Base-by-base conservation (phyloP, 345 rosid species). In the Eucalyptus cloeziana region DNA sequence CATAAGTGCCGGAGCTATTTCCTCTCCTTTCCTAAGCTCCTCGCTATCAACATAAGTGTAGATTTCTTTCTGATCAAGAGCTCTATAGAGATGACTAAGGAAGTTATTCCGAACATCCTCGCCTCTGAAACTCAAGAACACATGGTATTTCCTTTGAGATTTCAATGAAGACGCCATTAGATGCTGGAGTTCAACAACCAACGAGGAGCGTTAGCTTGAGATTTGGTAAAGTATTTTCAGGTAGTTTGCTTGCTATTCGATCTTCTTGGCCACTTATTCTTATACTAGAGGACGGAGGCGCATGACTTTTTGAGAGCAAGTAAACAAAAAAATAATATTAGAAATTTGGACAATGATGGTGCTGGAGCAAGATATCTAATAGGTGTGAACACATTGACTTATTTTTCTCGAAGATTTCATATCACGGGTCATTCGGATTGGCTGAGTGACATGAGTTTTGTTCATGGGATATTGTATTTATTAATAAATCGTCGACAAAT, bases 131-230 rank as follows among this genome's bases (percentile, higher is more conserved):
- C 79, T 69, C 22, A 69, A 69, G 22, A 69, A 69, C 6, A 69
- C 24, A 4, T 15, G 4, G 6, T 31, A 31, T 7, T 8, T 17
- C 43, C 24, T 33, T 16, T 17, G 1, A 6, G 3, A 1, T 8
- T 15, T 69, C 2, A 5, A 8, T 16, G 43, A 31, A 69, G 24
- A 69, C 16, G 22, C 79, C 79, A 69, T 69, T 69, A 5, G 43
- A 33, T 6, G 43, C 16, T 69, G 79, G 79, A 69, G 43, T 31
- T 31, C 6, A 31, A 31, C 43, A 16, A 67, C 8, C 79, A 4
- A 5, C 40, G 31, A 67, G 0, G 21, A 67, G 22, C 1, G 1
- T 67, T 4, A 67, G 79, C 40, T 67, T 8, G 16, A 67, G 43
- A 67, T 67, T 15, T 67, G 43, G 11, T 67, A 31, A 2, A 4